These are phyloP conservation scores for Tieghemostelium lacteum DNA, from an alignment of 78 protist genomes.

Conservation along the genomic window DNA sequence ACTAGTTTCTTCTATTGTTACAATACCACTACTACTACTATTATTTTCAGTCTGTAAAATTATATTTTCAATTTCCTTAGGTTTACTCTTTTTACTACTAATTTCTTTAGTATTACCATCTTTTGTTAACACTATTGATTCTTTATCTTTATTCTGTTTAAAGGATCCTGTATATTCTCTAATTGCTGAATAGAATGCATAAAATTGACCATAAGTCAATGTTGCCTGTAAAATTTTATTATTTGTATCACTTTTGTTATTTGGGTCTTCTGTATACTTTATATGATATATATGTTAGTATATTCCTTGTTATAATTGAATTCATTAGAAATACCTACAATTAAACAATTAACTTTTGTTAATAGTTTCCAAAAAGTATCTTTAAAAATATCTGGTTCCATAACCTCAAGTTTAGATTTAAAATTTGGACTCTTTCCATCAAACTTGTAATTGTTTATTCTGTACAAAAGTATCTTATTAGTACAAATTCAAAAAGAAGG, in stretches of 20 bases:
- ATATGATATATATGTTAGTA: background rate
- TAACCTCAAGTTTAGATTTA: background rate
- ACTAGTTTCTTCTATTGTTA: background rate
- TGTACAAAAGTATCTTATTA: background rate
- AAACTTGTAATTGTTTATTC: background rate
- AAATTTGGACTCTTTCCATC: background rate
- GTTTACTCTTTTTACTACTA: too few species aligned
- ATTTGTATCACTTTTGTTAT: background rate
- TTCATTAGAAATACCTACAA: background rate
- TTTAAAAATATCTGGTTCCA: constrained; percentile 1
- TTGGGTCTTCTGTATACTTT: background rate
- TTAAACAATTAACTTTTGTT: background rate
- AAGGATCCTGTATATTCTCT: background rate
- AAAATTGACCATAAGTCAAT: constrained; percentile 33
- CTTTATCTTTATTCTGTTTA: too few species aligned
- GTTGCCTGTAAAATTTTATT: background rate
- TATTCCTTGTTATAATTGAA: background rate
- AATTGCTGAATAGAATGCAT: background rate
- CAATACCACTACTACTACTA: background rate
- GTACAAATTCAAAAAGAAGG: background rate
- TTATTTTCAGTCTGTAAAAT: background rate
- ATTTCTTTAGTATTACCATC: too few species aligned
- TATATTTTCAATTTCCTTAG: too few species aligned
- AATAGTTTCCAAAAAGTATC: constrained; percentile 32
- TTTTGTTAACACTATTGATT: too few species aligned